Evolutionary conservation across 805 yeast species (phyloP).

Genomic region (Barnettozyma pratensis): DNA sequence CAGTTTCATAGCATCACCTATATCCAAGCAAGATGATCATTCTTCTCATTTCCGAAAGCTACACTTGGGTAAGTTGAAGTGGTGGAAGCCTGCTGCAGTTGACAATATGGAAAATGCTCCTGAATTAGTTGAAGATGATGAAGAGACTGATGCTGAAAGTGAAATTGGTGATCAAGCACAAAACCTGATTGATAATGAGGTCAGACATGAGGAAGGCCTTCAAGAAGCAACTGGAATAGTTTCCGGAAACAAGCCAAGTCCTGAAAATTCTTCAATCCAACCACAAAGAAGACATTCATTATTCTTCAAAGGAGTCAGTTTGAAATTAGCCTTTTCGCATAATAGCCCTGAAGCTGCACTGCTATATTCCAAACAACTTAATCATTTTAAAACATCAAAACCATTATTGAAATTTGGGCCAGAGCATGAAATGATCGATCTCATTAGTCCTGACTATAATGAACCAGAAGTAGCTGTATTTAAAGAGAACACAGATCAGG

Average conservation of each 20-base stretch:
- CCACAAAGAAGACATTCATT: conserved; percentile 1
- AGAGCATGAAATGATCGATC: neutral
- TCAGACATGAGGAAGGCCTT: neutral
- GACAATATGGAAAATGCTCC: neutral
- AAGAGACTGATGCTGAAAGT: neutral
- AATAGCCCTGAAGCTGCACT: neutral
- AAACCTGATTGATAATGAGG: neutral
- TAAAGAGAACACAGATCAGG: too few species aligned
- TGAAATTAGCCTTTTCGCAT: neutral
- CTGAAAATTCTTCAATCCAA: neutral
- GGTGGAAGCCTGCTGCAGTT: conserved; percentile 6
- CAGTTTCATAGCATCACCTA: neutral
- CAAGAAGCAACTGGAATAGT: neutral
- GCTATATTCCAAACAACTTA: conserved; percentile 1
- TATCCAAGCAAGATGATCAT: too few species aligned
- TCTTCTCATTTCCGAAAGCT: neutral
- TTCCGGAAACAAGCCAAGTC: neutral
- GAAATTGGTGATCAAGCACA: neutral
- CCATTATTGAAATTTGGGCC: conserved; percentile 5
- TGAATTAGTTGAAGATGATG: conserved; percentile 1
- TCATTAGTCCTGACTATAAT: neutral
- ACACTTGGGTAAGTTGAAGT: conserved; percentile 1
- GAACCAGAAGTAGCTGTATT: too few species aligned
- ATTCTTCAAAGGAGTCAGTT: neutral
- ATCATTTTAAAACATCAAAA: neutral